phyloP scores from a whole-genome alignment of 805 yeast genomes.

The Metschnikowia santaceciliae region DNA sequence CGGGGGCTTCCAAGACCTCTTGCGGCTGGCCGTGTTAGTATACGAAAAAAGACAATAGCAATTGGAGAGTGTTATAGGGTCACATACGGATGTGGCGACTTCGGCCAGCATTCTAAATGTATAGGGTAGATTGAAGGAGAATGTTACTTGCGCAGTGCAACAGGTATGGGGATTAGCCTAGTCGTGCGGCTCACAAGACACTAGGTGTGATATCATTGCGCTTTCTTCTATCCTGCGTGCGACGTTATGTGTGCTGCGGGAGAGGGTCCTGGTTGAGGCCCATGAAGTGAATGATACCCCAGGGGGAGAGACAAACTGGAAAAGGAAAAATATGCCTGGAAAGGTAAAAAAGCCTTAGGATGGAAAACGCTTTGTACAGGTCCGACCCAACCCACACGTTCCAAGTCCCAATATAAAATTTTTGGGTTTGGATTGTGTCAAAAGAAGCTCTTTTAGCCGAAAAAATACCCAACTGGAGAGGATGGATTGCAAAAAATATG shows the following conservation, averaged over 20 bases:
- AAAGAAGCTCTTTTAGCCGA: too few relatives aligned
- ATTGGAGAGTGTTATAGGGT: not conserved
- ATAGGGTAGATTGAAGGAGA: not conserved
- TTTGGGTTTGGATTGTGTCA: too few relatives aligned
- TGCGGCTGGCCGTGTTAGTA: constrained; percentile 27
- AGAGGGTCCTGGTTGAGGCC: too few relatives aligned
- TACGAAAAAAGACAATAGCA: not conserved
- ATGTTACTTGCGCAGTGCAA: not conserved
- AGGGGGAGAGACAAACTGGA: too few relatives aligned
- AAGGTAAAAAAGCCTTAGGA: too few relatives aligned
- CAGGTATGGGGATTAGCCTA: not conserved
- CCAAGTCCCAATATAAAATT: too few relatives aligned
- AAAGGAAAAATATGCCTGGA: too few relatives aligned
- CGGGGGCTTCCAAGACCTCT: constrained; percentile 33
- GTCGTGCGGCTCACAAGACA: constrained; percentile 4
- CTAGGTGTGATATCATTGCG: constrained; percentile 3
- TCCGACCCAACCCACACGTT: too few relatives aligned
- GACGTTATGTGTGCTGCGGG: not conserved
- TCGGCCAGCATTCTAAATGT: constrained; percentile 5
- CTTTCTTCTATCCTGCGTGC: constrained; percentile 5
- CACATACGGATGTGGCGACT: constrained; percentile 18
- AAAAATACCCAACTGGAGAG: too few relatives aligned
- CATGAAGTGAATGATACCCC: too few relatives aligned
- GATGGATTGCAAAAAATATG: too few relatives aligned
- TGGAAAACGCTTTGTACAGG: too few relatives aligned